phyloP scores from a whole-genome alignment of 805 yeast species.

The Wilhelminamyces savonicus region DNA sequence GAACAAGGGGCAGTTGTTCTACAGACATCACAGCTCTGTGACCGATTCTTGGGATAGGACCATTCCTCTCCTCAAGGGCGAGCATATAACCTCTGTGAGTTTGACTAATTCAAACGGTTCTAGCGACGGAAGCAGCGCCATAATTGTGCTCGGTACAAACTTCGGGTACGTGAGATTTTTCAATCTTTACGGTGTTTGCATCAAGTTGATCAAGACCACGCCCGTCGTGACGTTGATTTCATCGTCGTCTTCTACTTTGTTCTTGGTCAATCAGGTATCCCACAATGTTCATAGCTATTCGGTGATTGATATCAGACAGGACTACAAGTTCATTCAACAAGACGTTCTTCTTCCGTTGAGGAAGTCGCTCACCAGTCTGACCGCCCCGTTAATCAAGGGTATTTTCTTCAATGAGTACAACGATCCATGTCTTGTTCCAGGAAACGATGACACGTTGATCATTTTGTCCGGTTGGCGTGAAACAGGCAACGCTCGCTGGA shows the following conservation, averaged over 20 bases:
- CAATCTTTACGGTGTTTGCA: slow-evolving; percentile 68
- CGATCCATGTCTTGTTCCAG: slow-evolving; percentile 79
- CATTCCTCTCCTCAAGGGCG: slow-evolving; percentile 48
- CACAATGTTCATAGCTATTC: slow-evolving; percentile 35
- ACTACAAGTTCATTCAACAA: slow-evolving; percentile 34
- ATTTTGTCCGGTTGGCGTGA: slow-evolving; percentile 76
- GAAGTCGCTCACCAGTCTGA: slow-evolving; percentile 2
- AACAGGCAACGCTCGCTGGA: slow-evolving; percentile 74
- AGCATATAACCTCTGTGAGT: slow-evolving; percentile 62
- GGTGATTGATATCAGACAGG: slow-evolving; percentile 40
- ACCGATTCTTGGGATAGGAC: slow-evolving; percentile 67
- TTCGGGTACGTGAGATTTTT: slow-evolving; percentile 68
- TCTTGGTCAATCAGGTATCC: slow-evolving; percentile 38
- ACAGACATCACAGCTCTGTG: slow-evolving; percentile 62
- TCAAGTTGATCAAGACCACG: slow-evolving; percentile 59
- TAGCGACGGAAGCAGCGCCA: slow-evolving; percentile 16
- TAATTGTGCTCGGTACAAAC: slow-evolving; percentile 66
- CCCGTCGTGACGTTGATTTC: slow-evolving; percentile 74
- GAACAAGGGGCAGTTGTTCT: slow-evolving; percentile 43
- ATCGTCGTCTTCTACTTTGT: slow-evolving; percentile 47
- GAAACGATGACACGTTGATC: slow-evolving; percentile 66
- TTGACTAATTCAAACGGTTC: slow-evolving; percentile 30
- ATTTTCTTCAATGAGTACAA: slow-evolving; percentile 84
- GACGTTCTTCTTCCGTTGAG: slow-evolving; percentile 32
- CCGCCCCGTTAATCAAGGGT: slow-evolving; percentile 45